Evolutionary conservation across 2,329 filamentous ascomycete genomes (phyloP).

Genomic region (Dactylonectria estremocensis): DNA sequence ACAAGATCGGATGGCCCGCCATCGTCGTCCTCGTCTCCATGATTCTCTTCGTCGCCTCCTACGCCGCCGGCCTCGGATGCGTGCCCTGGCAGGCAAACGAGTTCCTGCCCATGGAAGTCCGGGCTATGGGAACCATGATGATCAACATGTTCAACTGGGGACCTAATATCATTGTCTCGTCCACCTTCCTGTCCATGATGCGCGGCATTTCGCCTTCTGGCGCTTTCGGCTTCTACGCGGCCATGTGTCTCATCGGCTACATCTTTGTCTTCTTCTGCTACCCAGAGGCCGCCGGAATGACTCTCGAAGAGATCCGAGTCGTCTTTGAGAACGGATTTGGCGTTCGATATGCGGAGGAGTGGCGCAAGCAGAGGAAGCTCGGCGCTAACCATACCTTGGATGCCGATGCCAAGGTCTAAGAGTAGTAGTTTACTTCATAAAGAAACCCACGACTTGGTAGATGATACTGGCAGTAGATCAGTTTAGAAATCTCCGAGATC

Average conservation of each 20-base stretch:
- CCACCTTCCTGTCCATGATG: conserved; percentile 40
- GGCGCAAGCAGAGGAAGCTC: conserved; percentile 37
- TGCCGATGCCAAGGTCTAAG: neutral
- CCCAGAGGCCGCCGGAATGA: conserved; percentile 67
- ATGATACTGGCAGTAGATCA: neutral
- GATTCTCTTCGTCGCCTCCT: conserved; percentile 45
- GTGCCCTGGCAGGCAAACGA: conserved; percentile 44
- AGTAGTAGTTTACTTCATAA: neutral
- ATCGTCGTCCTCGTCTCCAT: conserved; percentile 36
- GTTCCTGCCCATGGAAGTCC: conserved; percentile 55
- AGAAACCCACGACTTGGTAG: neutral
- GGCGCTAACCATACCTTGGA: neutral
- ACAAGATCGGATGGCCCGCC: conserved; percentile 34
- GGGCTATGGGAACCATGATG: conserved; percentile 62
- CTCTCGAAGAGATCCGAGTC: conserved; percentile 64
- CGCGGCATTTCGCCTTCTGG: conserved; percentile 35
- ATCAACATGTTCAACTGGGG: conserved; percentile 61
- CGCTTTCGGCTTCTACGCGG: conserved; percentile 37
- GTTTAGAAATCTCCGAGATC: neutral
- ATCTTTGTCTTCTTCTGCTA: conserved; percentile 62
- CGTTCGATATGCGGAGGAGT: conserved; percentile 48
- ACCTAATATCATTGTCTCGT: conserved; percentile 52
- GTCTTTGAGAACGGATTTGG: conserved; percentile 64
- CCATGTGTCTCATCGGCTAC: conserved; percentile 28
- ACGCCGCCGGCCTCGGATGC: conserved; percentile 41